Base-by-base conservation (phyloP, 1,284 basidiomycete genomes). In the Coniferiporia sulphurascens region DNA sequence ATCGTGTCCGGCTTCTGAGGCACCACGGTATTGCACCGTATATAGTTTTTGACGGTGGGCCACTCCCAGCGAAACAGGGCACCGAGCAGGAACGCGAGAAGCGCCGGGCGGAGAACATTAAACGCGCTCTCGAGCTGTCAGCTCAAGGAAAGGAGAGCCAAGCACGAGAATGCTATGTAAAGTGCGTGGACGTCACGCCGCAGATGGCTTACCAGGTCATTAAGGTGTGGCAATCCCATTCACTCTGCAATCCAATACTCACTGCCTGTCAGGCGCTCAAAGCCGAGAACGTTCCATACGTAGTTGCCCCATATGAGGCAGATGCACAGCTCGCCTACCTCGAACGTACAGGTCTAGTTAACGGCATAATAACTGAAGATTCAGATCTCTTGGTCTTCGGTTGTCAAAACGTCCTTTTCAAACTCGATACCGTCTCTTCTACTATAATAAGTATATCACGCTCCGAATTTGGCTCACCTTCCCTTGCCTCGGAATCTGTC, bases 261-360 rank as follows among this genome's bases (percentile, higher is more conserved):
- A 50, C 63, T 44, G 19, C 9, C 49, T 46, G 22, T 17, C 66
- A 96, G 93, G 93, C 91, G 3, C 77, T 98, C 41, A 83, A 82
- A 55, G 89, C 87, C 5, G 93, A 95, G 69, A 75, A 76, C 21
- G 82, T 97, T 13, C 72, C 82, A 22, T 98, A 97, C 70, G 79
- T 99, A 27, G 97, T 99, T 4, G 97, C 97, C 4, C 97, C 97
- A 0, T 99, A 99, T 73, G 97, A 99, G 77, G 97, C 97, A 0
- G 97, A 99, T 70, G 95, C 97, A 0, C 97, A 99, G 72, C 83
- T 99, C 60, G 91, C 93, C 56, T 98, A 89, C 73, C 80, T 99
- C 51, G 97, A 99, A 70, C 84, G 84, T 49, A 74, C 79, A 48
- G 91, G 93, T 12, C 69, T 92, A 52, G 93, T 97, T 54, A 89